Evolutionary conservation across 495 filamentous ascomycete genomes (phyloP).

Genomic region (Trichocladium uniseriatum): DNA sequence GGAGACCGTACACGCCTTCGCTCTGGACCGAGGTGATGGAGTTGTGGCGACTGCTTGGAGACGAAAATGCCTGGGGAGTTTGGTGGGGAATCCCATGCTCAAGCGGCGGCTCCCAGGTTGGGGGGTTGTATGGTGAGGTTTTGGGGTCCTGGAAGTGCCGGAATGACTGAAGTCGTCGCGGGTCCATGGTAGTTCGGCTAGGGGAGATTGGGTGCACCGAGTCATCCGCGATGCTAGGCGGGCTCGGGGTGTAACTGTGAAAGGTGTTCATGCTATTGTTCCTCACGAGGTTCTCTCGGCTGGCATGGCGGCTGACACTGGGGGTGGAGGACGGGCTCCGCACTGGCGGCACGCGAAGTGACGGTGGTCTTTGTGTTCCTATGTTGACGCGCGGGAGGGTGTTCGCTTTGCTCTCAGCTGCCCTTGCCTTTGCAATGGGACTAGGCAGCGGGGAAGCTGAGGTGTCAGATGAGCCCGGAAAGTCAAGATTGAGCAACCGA

Average conservation of each 20-base stretch:
- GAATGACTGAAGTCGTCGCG: constrained; percentile 18
- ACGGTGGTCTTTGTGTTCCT: constrained; percentile 24
- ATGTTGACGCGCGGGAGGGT: constrained; percentile 29
- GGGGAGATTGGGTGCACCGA: constrained; percentile 1
- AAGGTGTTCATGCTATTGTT: constrained; percentile 29
- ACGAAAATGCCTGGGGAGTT: constrained; percentile 23
- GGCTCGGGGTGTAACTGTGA: constrained; percentile 18
- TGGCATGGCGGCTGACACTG: constrained; percentile 22
- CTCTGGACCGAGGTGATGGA: constrained; percentile 20
- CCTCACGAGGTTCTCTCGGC: constrained; percentile 27
- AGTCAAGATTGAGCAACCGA: neutral
- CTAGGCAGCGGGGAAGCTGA: constrained; percentile 22
- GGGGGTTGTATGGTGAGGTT: constrained; percentile 6
- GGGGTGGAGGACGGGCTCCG: constrained; percentile 31
- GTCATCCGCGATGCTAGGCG: neutral
- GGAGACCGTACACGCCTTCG: constrained; percentile 13
- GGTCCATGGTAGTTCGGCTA: constrained; percentile 13
- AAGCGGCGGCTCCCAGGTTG: constrained; percentile 25
- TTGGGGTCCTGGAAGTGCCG: constrained; percentile 12
- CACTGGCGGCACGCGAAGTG: constrained; percentile 32
- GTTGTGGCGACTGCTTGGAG: constrained; percentile 22
- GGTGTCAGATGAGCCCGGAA: constrained; percentile 9
- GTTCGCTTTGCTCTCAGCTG: constrained; percentile 15
- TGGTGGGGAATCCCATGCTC: constrained; percentile 23
- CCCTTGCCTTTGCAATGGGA: constrained; percentile 19